A percentile compares a stretch with the other conserved stretches of the same genome.
phyloP scores from a whole-genome alignment of 352 stramenopile species.

The Globisporangium barbulae region DNA sequence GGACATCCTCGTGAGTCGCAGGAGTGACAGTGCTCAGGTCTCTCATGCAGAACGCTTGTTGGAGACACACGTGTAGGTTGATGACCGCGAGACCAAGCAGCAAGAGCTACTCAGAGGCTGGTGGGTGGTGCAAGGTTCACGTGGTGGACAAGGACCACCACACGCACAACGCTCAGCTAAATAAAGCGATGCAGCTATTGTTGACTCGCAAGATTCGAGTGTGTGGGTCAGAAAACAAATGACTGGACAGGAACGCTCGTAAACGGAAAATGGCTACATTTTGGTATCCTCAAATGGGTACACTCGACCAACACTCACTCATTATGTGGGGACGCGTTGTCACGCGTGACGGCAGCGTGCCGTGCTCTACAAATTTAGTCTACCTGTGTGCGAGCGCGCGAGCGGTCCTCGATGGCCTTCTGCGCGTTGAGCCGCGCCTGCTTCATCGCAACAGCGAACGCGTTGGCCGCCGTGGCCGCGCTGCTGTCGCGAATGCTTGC shows the following conservation, averaged over 20 bases:
- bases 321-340: background rate
- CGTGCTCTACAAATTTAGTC: background rate
- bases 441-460: conserved; percentile 79
- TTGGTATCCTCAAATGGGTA: background rate
- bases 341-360: background rate
- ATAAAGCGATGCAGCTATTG: too few species aligned
- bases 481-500: conserved; percentile 10
- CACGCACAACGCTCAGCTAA: background rate
- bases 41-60: conserved; percentile 1
- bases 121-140: too few species aligned
- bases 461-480: conserved; percentile 41
- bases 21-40: background rate
- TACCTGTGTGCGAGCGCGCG: conserved; percentile 7
- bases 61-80: too few species aligned
- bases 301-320: background rate
- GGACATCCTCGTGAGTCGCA: background rate
- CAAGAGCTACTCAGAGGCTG: background rate
- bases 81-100: too few species aligned
- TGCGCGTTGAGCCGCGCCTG: conserved; percentile 70
- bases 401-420: conserved; percentile 50
- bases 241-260: background rate
- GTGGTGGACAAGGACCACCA: background rate
- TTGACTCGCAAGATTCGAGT: too few species aligned
- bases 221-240: background rate
- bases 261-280: background rate